A percentile compares a stretch with the other conserved stretches of the same genome.
Evolutionary conservation across 495 filamentous ascomycete genomes (phyloP).

Genomic region (Daldinia vernicosa): DNA sequence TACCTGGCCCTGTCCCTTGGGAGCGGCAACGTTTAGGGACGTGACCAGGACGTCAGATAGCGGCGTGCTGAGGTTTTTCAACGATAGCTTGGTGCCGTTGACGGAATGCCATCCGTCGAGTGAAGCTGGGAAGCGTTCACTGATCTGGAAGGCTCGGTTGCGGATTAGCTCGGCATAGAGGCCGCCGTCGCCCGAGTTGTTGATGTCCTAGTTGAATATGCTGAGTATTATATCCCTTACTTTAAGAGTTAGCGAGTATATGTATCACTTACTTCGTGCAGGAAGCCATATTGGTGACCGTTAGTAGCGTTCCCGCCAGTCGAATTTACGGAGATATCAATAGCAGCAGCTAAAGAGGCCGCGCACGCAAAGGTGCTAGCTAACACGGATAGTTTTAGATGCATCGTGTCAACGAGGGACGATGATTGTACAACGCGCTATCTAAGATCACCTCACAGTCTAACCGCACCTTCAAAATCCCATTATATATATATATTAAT

Average conservation of each 20-base stretch:
- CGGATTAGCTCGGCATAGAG: conserved; percentile 77
- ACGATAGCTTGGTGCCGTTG: conserved; percentile 57
- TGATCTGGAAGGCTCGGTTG: conserved; percentile 73
- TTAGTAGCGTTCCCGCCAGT: conserved; percentile 51
- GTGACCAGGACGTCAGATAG: conserved; percentile 64
- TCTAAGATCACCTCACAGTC: neutral
- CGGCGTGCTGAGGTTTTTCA: conserved; percentile 57
- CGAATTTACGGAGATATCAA: conserved; percentile 47
- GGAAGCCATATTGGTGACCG: conserved; percentile 51
- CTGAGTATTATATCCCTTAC: neutral
- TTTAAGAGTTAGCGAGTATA: neutral
- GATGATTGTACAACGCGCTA: neutral
- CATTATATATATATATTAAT: neutral
- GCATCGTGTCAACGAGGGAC: conserved; percentile 42
- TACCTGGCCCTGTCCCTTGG: conserved; percentile 47
- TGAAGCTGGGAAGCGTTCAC: conserved; percentile 48
- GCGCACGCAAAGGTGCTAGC: conserved; percentile 21
- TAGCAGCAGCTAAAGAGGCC: conserved; percentile 31
- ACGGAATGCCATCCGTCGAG: conserved; percentile 66
- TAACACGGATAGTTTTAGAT: conserved; percentile 40
- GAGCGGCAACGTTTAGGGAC: conserved; percentile 65
- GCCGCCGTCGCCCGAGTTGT: conserved; percentile 79
- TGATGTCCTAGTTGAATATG: conserved; percentile 64
- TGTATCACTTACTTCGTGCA: conserved; percentile 48
- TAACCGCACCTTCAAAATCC: neutral